Base-by-base conservation (phyloP, 129 eudicot species). In the Erigeron canadensis region DNA sequence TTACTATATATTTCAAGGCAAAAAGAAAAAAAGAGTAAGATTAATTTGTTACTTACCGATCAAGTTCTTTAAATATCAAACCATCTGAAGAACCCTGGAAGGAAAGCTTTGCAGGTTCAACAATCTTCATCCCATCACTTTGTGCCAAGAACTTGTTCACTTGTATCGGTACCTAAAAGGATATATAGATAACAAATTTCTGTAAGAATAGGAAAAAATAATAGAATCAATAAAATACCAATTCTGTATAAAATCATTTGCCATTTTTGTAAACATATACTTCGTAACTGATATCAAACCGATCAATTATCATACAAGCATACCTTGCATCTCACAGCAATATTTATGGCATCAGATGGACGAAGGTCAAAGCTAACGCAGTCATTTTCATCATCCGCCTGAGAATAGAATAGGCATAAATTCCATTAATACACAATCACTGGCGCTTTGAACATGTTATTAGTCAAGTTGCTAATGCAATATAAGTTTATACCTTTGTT, bases 291-390 rank as follows among this genome's bases (percentile, higher is more conserved):
- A 11, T n/a, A 43, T 16, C 10, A 7, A 72, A 28, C 23, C 34
- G 8, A 22, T 60, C 41, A 28, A 19, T 37, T 60, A 61, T 63
- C 11, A 46, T 47, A 46, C 45, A 53, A 71, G 62, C 40, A 44
- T 87, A 95, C 99, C 99, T 95, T 86, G 89, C 94, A 90, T 82
- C 96, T 87, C 69, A 95, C 96, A 53, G 96, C 99, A 56, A 95
- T 95, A 57, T 95, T 95, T 54, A 95, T 95, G 63, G 97, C 97
- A 78, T 95, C 99, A 0, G 99, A 90, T 38, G 99, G 97, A 6
- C 97, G 90, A 48, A 90, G 83, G 68, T 95, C 97, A 77, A 90
- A 86, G 81, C 85, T 77, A 67, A 90, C 67, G 53, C 79, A 61
- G 13, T 84, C 91, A 54, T 82, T 80, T 77, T 87, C 96, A 72